Percentiles rank a stretch among this genome's conserved stretches.
phyloP scores from a whole-genome alignment of 2,329 filamentous ascomycete genomes.

The Calcarisporium arbuscula region DNA sequence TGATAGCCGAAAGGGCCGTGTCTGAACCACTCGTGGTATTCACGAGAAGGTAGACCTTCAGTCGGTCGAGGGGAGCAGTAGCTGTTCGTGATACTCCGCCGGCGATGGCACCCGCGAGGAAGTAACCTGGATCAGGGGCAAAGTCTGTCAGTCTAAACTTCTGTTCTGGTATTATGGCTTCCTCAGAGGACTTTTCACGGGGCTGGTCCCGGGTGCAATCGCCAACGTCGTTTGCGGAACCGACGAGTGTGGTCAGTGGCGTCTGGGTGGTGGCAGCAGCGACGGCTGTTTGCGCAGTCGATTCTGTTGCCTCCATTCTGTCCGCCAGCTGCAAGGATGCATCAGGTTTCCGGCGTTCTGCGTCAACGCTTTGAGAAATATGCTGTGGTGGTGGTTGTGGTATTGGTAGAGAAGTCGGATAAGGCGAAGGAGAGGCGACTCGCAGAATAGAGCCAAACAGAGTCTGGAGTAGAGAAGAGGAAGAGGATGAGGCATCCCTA shows the following conservation, averaged over 20 bases:
- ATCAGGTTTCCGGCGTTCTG: no score
- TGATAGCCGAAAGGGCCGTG: conserved; percentile 58
- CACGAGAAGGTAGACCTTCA: conserved; percentile 96
- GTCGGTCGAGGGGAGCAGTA: conserved; percentile 89
- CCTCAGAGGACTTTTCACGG: conserved; percentile 25
- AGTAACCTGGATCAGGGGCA: conserved; percentile 91
- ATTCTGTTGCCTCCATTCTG: conserved; percentile 4
- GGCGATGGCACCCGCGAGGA: conserved; percentile 88
- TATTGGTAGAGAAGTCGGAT: conserved; percentile 20
- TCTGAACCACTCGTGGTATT: conserved; percentile 56
- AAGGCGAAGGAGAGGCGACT: conserved; percentile 48
- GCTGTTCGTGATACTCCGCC: conserved; percentile 92
- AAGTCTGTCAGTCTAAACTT: conserved; percentile 56
- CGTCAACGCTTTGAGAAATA: no score
- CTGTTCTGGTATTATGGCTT: conserved; percentile 27
- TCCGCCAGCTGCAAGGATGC: no score
- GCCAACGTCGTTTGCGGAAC: no score
- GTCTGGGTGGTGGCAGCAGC: conserved; percentile 17
- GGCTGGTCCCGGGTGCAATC: conserved; percentile 27
- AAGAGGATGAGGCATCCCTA: conserved; percentile 57
- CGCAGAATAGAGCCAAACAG: conserved; percentile 71
- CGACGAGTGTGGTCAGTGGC: conserved; percentile 15
- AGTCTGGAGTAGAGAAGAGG: conserved; percentile 55
- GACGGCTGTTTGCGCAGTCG: conserved; percentile 3
- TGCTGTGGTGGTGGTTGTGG: conserved; percentile 5